phyloP scores from a whole-genome alignment of 148 eudicot genomes.

The Simmondsia chinensis region DNA sequence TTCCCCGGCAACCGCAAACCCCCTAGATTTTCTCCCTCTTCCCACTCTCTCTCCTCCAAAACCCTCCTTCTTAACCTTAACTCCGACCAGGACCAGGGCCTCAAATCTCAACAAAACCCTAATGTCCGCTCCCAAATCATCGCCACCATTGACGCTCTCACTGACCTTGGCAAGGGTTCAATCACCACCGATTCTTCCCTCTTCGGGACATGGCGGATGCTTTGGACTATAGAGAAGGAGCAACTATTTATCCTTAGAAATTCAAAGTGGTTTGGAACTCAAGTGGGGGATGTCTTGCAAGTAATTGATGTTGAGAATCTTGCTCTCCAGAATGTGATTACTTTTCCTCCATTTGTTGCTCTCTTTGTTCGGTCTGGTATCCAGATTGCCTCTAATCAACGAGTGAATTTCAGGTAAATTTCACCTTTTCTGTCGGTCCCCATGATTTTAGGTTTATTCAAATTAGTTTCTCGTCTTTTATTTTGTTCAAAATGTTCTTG shows the following conservation, averaged over 20 bases:
- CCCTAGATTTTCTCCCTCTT: slow-evolving; percentile 43
- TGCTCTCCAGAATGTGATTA: slow-evolving; percentile 67
- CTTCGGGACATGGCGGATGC: slow-evolving; percentile 86
- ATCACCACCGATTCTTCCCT: slow-evolving; percentile 56
- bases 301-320: slow-evolving; percentile 66
- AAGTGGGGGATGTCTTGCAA: slow-evolving; percentile 75
- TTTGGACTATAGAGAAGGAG: slow-evolving; percentile 97
- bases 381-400: slow-evolving; percentile 61
- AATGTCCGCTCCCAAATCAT: slow-evolving; percentile 47
- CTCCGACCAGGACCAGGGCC: slow-evolving; percentile 83
- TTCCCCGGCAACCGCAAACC: no score
- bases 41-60: slow-evolving; percentile 50
- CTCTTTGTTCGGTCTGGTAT: slow-evolving; percentile 81
- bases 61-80: slow-evolving; percentile 63
- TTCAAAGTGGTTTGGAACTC: slow-evolving; percentile 58
- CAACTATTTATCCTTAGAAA: slow-evolving; percentile 77
- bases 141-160: slow-evolving; percentile 49
- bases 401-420: slow-evolving; percentile 70
- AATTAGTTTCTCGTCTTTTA: neutral
- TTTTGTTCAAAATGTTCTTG: neutral
- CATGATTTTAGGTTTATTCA: neutral
- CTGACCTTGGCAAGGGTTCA: slow-evolving; percentile 26
- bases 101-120: slow-evolving; percentile 62
- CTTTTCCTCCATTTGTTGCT: slow-evolving; percentile 85
- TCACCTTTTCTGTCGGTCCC: no score